A percentile compares a stretch with the other conserved stretches of the same genome.
Conservation (phyloP, 2,329 filamentous ascomycete genomes). For the Fusarium mundagurra region DNA sequence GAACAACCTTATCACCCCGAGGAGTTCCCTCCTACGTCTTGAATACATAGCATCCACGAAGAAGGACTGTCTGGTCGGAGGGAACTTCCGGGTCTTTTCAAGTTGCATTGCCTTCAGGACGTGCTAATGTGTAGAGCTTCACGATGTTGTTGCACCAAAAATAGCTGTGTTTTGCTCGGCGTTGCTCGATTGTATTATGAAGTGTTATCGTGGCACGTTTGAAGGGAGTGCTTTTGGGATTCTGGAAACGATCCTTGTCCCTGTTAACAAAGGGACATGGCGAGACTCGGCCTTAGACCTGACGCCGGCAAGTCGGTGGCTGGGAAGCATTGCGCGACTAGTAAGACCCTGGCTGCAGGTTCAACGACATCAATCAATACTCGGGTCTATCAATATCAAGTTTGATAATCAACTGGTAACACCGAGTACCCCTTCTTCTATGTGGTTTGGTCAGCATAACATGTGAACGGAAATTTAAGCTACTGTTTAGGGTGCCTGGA, state of each 20-base stretch:
- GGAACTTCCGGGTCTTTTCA: not conserved
- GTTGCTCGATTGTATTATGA: not conserved
- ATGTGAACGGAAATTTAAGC: not conserved
- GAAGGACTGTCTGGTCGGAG: not conserved
- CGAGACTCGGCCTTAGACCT: conserved; percentile 6
- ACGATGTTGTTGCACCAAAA: not conserved
- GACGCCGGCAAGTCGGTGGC: conserved; percentile 5
- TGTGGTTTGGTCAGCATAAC: not conserved
- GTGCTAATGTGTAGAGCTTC: not conserved
- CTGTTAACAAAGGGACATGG: not conserved
- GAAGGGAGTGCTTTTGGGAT: not conserved
- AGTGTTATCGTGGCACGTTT: not conserved
- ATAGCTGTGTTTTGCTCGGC: not conserved
- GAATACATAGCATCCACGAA: not conserved
- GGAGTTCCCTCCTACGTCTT: not conserved
- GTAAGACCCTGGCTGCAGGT: conserved; percentile 2
- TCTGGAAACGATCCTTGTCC: conserved; percentile 10
- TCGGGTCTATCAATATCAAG: not conserved
- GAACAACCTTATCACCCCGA: not conserved
- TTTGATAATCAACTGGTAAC: not conserved
- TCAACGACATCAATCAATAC: not conserved
- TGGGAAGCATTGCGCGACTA: not conserved
- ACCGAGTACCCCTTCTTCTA: not conserved
- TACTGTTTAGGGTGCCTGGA: not conserved
- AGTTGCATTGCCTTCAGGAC: not conserved